Evolutionary conservation across 1,284 basidiomycete species (phyloP).

Genomic region (Coriolopsis trogii): DNA sequence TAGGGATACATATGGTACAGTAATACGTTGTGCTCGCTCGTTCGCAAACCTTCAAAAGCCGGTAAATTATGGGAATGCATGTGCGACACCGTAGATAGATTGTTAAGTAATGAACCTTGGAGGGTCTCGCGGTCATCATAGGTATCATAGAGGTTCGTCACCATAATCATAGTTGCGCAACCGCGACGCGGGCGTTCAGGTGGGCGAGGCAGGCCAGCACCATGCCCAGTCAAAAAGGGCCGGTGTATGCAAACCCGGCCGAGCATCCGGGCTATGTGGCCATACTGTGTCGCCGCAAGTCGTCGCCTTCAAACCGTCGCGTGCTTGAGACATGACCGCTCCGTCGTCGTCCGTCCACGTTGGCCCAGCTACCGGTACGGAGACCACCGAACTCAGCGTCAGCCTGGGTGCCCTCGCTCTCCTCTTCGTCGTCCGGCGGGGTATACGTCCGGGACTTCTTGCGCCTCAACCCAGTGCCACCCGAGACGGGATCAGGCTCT

Average conservation of each 20-base stretch:
- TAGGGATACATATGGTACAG: constrained; percentile 26
- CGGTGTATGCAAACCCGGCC: no score
- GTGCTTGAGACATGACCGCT: constrained; percentile 33
- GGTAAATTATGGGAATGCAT: constrained; percentile 18
- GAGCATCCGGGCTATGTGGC: constrained; percentile 37
- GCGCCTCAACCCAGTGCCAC: constrained; percentile 42
- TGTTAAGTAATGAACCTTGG: no score
- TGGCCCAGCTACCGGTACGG: constrained; percentile 47
- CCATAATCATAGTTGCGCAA: constrained; percentile 19
- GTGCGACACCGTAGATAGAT: no score
- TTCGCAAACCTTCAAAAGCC: constrained; percentile 6
- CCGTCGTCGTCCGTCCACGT: constrained; percentile 60
- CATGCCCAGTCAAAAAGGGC: no score
- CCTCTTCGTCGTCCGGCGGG: constrained; percentile 53
- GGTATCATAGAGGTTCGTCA: constrained; percentile 21
- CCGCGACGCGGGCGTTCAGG: background rate
- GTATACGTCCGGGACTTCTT: constrained; percentile 55
- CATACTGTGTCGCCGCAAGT: constrained; percentile 41
- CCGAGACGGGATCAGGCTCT: constrained; percentile 20
- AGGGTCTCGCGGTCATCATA: constrained; percentile 25
- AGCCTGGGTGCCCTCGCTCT: constrained; percentile 65
- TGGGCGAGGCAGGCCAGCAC: no score
- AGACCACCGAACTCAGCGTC: constrained; percentile 60
- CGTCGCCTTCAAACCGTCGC: constrained; percentile 37
- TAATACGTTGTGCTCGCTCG: constrained; percentile 8